These are phyloP conservation scores for Microstroma glucosiphilum DNA, from an alignment of 1,284 basidiomycete genomes.

Conservation along the genomic window DNA sequence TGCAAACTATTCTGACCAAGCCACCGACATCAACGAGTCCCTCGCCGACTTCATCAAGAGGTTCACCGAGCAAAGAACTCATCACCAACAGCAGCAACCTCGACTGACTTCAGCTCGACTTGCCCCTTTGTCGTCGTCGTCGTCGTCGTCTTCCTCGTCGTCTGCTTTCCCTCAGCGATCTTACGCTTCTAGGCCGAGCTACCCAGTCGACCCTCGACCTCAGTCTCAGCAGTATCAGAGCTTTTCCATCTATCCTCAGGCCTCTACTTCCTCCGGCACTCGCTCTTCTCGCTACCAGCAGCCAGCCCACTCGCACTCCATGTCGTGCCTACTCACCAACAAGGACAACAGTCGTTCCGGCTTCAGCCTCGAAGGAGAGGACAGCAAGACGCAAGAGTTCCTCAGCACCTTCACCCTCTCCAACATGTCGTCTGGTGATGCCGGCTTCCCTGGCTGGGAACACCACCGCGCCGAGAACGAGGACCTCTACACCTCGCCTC, in stretches of 20 bases:
- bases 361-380: not conserved
- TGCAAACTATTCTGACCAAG: not conserved
- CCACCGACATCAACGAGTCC: not conserved
- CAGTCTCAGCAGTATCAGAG: not conserved
- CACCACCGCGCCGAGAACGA: slow-evolving; percentile 18
- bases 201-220: no score
- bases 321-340: slow-evolving; percentile 2
- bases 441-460: not conserved
- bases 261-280: not conserved
- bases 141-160: not conserved
- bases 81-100: not conserved
- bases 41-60: slow-evolving; percentile 4
- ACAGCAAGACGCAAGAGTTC: slow-evolving; percentile 1
- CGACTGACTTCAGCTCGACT: not conserved
- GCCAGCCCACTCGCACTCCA: slow-evolving; percentile 3
- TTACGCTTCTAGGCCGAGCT: no score
- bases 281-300: slow-evolving; percentile 4
- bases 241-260: not conserved
- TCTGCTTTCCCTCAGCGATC: not conserved
- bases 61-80: not conserved
- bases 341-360: not conserved
- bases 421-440: not conserved
- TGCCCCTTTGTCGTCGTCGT: not conserved
- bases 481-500: slow-evolving; percentile 39
- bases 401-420: not conserved